A percentile compares a stretch with the other conserved stretches of the same genome.
phyloP scores from a whole-genome alignment of 225 moss, liverwort and hornwort genomes.

The Polytrichum commune region DNA sequence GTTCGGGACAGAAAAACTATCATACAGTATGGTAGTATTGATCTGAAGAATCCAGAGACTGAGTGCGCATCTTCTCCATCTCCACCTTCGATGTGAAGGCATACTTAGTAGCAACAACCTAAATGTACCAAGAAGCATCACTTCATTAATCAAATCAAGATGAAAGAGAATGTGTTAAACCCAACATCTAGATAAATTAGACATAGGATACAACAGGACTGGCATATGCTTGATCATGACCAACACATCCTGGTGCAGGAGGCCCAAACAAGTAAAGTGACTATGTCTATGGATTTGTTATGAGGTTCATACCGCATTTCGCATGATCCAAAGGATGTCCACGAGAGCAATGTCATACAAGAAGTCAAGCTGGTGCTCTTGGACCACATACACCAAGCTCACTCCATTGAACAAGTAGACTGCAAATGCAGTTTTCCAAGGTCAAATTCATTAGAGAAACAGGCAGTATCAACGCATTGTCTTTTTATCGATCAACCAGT shows the following conservation, averaged over 20 bases:
- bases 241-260: too few species aligned
- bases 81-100: constrained; percentile 72
- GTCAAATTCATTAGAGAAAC: constrained; percentile 13
- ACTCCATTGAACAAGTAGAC: constrained; percentile 78
- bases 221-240: too few species aligned
- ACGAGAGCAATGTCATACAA: constrained; percentile 75
- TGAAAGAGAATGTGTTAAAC: not conserved
- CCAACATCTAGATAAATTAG: too few species aligned
- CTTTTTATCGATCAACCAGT: too few species aligned
- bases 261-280: too few species aligned
- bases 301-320: constrained; percentile 71
- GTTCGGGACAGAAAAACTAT: constrained; percentile 5
- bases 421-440: constrained; percentile 27
- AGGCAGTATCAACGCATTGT: not conserved
- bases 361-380: constrained; percentile 37
- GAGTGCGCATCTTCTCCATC: constrained; percentile 69
- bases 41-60: constrained; percentile 35
- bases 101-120: constrained; percentile 98
- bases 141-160: not conserved
- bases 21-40: constrained; percentile 67
- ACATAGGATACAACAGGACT: too few species aligned
- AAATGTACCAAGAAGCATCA: not conserved
- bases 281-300: constrained; percentile 3
- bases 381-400: constrained; percentile 46
- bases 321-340: constrained; percentile 76